phyloP scores from a whole-genome alignment of 805 yeast genomes.

The Teunomyces gatunensis region DNA sequence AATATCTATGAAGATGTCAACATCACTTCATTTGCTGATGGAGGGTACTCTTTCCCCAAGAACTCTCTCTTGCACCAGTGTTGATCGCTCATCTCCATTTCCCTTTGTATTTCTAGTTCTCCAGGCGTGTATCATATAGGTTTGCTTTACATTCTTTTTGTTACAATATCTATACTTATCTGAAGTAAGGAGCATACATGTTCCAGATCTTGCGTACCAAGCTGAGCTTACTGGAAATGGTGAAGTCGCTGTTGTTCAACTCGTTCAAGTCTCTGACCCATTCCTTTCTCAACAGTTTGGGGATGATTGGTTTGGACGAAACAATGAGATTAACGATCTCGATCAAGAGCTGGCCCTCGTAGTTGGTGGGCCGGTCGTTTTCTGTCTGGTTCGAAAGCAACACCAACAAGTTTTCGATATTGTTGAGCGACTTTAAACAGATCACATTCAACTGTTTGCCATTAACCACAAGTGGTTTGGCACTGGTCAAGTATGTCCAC shows the following conservation, averaged over 20 bases:
- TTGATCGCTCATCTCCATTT: not conserved
- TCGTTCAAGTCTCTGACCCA: conserved; percentile 67
- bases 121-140: conserved; percentile 1
- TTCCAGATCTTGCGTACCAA: conserved; percentile 61
- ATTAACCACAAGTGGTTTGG: conserved; percentile 28
- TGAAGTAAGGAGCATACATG: conserved; percentile 47
- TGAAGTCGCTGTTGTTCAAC: conserved; percentile 42
- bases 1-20: conserved; percentile 70
- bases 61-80: conserved; percentile 26
- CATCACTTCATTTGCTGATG: conserved; percentile 67
- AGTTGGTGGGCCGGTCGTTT: conserved; percentile 10
- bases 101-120: not conserved
- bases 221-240: conserved; percentile 38
- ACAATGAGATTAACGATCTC: conserved; percentile 59
- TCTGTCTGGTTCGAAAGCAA: conserved; percentile 10
- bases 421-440: conserved; percentile 49
- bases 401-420: conserved; percentile 52
- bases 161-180: conserved; percentile 8
- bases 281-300: conserved; percentile 46
- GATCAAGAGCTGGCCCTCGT: conserved; percentile 62
- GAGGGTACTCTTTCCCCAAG: conserved; percentile 58
- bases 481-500: conserved; percentile 34
- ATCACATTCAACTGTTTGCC: conserved; percentile 33
- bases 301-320: conserved; percentile 49
- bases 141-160: not conserved